Percentiles rank a stretch among this genome's conserved stretches.
Conservation (phyloP, 2,329 filamentous ascomycete species). For the Sclerotinia subarctica region DNA sequence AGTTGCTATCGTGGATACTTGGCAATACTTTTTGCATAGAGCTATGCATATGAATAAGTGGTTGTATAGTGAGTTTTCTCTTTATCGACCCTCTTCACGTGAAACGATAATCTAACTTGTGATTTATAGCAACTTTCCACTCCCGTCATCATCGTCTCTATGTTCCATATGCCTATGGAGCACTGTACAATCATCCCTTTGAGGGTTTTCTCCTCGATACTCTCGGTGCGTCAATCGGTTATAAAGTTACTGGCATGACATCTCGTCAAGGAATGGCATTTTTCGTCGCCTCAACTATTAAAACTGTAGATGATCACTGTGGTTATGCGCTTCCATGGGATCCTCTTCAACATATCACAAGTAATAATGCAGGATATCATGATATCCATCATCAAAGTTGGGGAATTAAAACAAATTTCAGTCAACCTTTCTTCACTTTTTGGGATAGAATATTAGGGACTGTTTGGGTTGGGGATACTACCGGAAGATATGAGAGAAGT, state of each 20-base stretch:
- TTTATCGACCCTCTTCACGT: not conserved
- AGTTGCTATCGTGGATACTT: slow-evolving; percentile 80
- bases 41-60: slow-evolving; percentile 97
- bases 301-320: slow-evolving; percentile 97
- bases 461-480: slow-evolving; percentile 36
- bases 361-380: slow-evolving; percentile 95
- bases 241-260: slow-evolving; percentile 79
- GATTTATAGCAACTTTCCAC: slow-evolving; percentile 72
- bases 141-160: slow-evolving; percentile 95
- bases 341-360: slow-evolving; percentile 84
- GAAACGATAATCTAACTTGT: slow-evolving; percentile 1
- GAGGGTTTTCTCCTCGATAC: slow-evolving; percentile 95
- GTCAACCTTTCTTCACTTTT: slow-evolving; percentile 90
- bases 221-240: slow-evolving; percentile 77
- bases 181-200: slow-evolving; percentile 92
- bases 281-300: slow-evolving; percentile 85
- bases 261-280: slow-evolving; percentile 83
- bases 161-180: slow-evolving; percentile 95
- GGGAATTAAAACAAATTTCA: slow-evolving; percentile 96
- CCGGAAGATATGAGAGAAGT: slow-evolving; percentile 32
- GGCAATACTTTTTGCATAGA: slow-evolving; percentile 97
- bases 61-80: slow-evolving; percentile 74
- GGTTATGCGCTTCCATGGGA: slow-evolving; percentile 96
- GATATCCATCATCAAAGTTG: slow-evolving; percentile 98
- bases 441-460: slow-evolving; percentile 85